Base-by-base conservation (phyloP, 2,329 filamentous ascomycete species). In the Colletotrichum tropicale region DNA sequence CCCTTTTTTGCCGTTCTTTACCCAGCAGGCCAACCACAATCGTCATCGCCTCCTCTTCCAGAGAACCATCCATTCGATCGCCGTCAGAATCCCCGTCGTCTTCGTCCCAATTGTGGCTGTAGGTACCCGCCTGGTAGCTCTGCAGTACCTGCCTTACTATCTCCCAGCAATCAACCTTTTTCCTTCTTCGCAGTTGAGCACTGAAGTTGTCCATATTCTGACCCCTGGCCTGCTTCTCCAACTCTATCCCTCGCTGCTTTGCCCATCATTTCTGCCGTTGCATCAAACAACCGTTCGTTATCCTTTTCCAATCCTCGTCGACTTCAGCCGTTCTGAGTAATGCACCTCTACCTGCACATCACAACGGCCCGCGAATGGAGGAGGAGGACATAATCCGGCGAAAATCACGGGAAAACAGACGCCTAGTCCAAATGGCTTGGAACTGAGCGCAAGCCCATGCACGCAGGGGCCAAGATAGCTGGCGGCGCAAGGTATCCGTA, bases 361-460 rank as follows among this genome's bases (percentile, higher is more conserved):
- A 7, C 7, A n/a, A 62, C 30, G 36, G 34, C 24, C 8, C 61
- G 36, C 18, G 61, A 36, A 30, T 12, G 18, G 38, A 24, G 26
- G 8, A 68, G 21, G 5, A 6, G 26, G 36, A n/a, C 16, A 24
- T 10, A 24, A 56, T 5, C 56, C 66, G 34, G 48, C 13, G 16
- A 55, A 43, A n/a, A 55, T 13, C 21, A 30, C 56, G 34, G 56
- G 24, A 62, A 62, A 69, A 16, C 36, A 28, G 26, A 70, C 24
- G 34, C 28, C 26, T 32, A 21, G 24, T 24, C 38, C 48, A 30
- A n/a, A 24, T 16, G 62, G 52, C 55, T 73, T 64, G 56, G 73
- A 48, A 28, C 64, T 75, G 70, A 65, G 73, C 73, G 56, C 52
- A 43, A n/a, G 64, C 73, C 73, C 73, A 71, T 73, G 73, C 62